Evolutionary conservation across 306 rosid species (phyloP).

Genomic region (Luffa aegyptiaca): DNA sequence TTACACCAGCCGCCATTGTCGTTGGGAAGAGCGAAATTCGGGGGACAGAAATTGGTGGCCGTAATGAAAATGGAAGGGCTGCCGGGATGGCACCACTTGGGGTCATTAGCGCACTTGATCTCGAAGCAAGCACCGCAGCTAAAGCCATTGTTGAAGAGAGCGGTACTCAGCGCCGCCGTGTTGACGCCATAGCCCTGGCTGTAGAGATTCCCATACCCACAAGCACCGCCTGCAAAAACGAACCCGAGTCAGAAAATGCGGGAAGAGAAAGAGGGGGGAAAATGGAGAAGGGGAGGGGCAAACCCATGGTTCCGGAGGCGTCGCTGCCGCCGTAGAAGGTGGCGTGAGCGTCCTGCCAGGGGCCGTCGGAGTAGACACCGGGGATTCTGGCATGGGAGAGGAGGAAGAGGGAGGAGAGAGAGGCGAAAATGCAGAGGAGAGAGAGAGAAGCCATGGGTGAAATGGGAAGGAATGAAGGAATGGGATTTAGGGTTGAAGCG

Average conservation of each 20-base stretch:
- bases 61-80: slow-evolving; percentile 79
- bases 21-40: slow-evolving; percentile 68
- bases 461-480: background rate
- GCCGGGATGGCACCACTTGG: slow-evolving; percentile 79
- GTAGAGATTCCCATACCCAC: slow-evolving; percentile 90
- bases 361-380: slow-evolving; percentile 54
- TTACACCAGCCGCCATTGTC: slow-evolving; percentile 99
- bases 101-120: slow-evolving; percentile 66
- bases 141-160: slow-evolving; percentile 77
- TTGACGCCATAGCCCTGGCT: slow-evolving; percentile 92
- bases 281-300: background rate
- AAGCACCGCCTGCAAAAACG: slow-evolving; percentile 60
- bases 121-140: slow-evolving; percentile 93
- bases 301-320: slow-evolving; percentile 99
- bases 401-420: slow-evolving; percentile 28
- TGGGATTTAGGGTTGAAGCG: slow-evolving; percentile 8
- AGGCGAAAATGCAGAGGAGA: slow-evolving; percentile 33
- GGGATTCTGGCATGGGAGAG: slow-evolving; percentile 59
- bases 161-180: slow-evolving; percentile 93
- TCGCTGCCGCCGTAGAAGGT: slow-evolving; percentile 98
- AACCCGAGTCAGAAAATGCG: background rate
- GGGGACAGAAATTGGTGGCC: slow-evolving; percentile 94
- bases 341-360: slow-evolving; percentile 85
- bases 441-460: slow-evolving; percentile 39
- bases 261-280: background rate